These are phyloP conservation scores for Cordyceps cateniannulata DNA, from an alignment of 2,329 filamentous ascomycete species.

Conservation along the genomic window DNA sequence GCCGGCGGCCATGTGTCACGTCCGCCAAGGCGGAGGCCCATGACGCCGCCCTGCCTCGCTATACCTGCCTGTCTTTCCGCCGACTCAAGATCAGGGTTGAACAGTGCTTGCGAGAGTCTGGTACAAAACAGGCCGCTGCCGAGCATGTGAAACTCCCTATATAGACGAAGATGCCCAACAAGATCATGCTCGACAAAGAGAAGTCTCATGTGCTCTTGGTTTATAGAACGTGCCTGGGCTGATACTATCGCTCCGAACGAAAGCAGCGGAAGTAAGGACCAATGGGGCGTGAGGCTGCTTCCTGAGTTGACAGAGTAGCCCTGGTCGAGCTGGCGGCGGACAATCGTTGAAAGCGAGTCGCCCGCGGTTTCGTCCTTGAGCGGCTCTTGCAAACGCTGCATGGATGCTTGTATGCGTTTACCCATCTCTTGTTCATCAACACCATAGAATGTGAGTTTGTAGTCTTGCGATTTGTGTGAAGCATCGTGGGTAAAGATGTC, in stretches of 20 bases:
- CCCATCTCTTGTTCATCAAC: constrained; percentile 40
- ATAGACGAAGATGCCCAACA: constrained; percentile 64
- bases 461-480: neutral
- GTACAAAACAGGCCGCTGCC: constrained; percentile 80
- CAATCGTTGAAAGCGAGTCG: constrained; percentile 34
- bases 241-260: constrained; percentile 70
- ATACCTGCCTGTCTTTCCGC: constrained; percentile 67
- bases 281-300: constrained; percentile 43
- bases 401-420: constrained; percentile 43
- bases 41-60: constrained; percentile 61
- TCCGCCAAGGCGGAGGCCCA: constrained; percentile 77
- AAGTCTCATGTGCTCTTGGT: constrained; percentile 65
- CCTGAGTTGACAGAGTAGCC: constrained; percentile 15
- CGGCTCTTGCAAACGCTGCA: constrained; percentile 35
- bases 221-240: constrained; percentile 70
- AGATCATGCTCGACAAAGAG: constrained; percentile 71
- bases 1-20: constrained; percentile 87
- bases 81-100: constrained; percentile 73
- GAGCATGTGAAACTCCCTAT: constrained; percentile 75
- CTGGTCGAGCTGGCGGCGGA: constrained; percentile 33
- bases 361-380: constrained; percentile 17
- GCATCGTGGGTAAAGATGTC: too few relatives aligned
- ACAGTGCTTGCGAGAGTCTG: constrained; percentile 73
- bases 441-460: constrained; percentile 40
- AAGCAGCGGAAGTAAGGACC: constrained; percentile 57